phyloP scores from a whole-genome alignment of 2,329 filamentous ascomycete species.

The Coniochaeta ligniaria region DNA sequence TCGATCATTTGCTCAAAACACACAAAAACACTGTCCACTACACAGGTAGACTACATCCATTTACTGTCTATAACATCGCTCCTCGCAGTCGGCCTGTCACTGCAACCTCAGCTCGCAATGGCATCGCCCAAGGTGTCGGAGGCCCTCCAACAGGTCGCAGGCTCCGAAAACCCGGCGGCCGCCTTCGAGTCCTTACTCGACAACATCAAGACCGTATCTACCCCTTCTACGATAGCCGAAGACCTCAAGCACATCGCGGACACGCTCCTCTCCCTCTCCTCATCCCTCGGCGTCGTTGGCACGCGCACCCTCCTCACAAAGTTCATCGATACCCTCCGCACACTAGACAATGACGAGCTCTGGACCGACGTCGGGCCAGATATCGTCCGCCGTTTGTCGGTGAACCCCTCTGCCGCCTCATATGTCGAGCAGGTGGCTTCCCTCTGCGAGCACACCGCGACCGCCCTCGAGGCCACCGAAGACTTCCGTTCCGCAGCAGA shows the following conservation, averaged over 20 bases:
- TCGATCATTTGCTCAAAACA: not conserved
- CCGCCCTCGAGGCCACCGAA: slow-evolving; percentile 75
- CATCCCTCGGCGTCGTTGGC: slow-evolving; percentile 17
- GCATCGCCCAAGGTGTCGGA: slow-evolving; percentile 12
- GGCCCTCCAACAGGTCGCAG: slow-evolving; percentile 10
- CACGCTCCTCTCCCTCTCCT: slow-evolving; percentile 12
- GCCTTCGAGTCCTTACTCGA: slow-evolving; percentile 15
- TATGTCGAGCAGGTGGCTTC: slow-evolving; percentile 80
- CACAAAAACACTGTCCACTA: not conserved
- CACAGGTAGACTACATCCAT: not conserved
- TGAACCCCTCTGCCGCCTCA: slow-evolving; percentile 50
- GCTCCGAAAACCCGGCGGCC: slow-evolving; percentile 6
- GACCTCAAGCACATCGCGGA: slow-evolving; percentile 18
- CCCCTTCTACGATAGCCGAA: slow-evolving; percentile 7
- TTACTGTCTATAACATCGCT: not conserved
- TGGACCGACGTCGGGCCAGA: slow-evolving; percentile 71
- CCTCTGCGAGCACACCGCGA: slow-evolving; percentile 73
- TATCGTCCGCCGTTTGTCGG: slow-evolving; percentile 59
- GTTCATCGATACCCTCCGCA: slow-evolving; percentile 43
- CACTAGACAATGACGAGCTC: slow-evolving; percentile 52
- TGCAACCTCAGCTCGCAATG: slow-evolving; percentile 7
- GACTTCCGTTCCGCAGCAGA: slow-evolving; percentile 75
- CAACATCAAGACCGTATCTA: slow-evolving; percentile 14
- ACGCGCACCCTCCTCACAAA: slow-evolving; percentile 17
- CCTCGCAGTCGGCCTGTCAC: not conserved